A percentile compares a stretch with the other conserved stretches of the same genome.
Evolutionary conservation across 2,329 filamentous ascomycete species (phyloP).

Genomic region (Botrytis hyacinthi): DNA sequence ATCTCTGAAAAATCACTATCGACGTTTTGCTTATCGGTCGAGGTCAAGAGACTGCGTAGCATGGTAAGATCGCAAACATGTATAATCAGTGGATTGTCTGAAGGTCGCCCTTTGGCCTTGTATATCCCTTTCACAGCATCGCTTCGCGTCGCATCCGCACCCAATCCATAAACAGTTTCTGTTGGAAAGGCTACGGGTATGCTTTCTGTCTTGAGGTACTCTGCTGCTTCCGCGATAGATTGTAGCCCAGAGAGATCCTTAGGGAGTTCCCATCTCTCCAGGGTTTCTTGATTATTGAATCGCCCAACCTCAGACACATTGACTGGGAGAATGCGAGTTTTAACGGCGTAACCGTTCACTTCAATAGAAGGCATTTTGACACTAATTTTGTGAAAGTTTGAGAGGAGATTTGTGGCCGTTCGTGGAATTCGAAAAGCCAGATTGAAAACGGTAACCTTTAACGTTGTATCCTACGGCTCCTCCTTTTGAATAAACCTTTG

Average conservation of each 20-base stretch:
- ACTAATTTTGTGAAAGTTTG: constrained; percentile 12
- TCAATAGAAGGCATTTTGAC: constrained; percentile 30
- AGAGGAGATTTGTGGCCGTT: constrained; percentile 23
- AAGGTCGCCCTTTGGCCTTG: constrained; percentile 81
- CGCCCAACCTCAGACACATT: constrained; percentile 27
- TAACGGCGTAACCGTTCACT: constrained; percentile 23
- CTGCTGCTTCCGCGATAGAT: constrained; percentile 34
- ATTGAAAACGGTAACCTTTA: constrained; percentile 23
- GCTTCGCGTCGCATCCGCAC: constrained; percentile 89
- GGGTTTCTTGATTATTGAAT: constrained; percentile 30
- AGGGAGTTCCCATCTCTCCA: constrained; percentile 36
- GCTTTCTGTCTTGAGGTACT: constrained; percentile 29
- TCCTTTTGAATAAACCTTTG: constrained; percentile 33
- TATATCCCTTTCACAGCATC: constrained; percentile 88
- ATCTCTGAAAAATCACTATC: constrained; percentile 36
- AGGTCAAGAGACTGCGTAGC: constrained; percentile 31
- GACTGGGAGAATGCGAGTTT: constrained; percentile 34
- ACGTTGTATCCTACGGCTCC: constrained; percentile 34
- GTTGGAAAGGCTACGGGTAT: constrained; percentile 91
- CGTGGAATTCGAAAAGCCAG: constrained; percentile 28
- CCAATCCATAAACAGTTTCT: constrained; percentile 94
- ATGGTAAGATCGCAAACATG: constrained; percentile 72
- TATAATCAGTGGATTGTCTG: constrained; percentile 93
- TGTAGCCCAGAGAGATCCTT: constrained; percentile 20
- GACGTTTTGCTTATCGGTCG: constrained; percentile 25